Conservation (phyloP, 2,329 filamentous ascomycete species). For the Fusarium euwallaceae region DNA sequence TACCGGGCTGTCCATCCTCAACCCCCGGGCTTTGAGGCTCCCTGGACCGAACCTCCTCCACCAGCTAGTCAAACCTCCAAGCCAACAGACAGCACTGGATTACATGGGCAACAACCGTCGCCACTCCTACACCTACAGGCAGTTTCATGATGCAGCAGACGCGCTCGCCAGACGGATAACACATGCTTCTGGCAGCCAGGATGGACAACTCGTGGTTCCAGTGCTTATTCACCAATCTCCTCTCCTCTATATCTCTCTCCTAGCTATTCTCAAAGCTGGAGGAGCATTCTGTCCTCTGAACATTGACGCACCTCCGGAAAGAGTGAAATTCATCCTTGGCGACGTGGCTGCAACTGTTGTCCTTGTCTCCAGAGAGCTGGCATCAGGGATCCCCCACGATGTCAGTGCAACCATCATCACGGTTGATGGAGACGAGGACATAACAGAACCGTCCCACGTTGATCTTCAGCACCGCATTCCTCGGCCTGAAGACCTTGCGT, state of each 20-base stretch:
- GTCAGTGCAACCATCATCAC: constrained; percentile 52
- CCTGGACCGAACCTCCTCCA: constrained; percentile 63
- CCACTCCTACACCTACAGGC: constrained; percentile 68
- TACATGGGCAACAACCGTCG: constrained; percentile 44
- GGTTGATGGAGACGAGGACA: constrained; percentile 47
- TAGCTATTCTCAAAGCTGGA: constrained; percentile 85
- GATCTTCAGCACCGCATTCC: constrained; percentile 32
- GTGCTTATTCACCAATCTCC: constrained; percentile 83
- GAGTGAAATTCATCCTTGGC: constrained; percentile 83
- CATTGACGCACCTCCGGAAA: constrained; percentile 80
- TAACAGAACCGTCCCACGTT: background rate
- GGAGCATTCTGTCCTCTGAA: constrained; percentile 89
- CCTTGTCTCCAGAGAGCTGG: constrained; percentile 70
- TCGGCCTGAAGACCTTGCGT: constrained; percentile 71
- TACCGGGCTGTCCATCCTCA: constrained; percentile 59
- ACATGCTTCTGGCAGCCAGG: constrained; percentile 5
- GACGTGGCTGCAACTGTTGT: constrained; percentile 80
- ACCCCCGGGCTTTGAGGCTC: constrained; percentile 56
- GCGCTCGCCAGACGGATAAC: constrained; percentile 66
- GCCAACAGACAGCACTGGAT: constrained; percentile 49
- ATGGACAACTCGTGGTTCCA: constrained; percentile 71
- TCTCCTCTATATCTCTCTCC: constrained; percentile 80
- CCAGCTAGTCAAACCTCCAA: constrained; percentile 68
- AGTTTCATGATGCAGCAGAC: constrained; percentile 71
- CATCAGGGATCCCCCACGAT: constrained; percentile 54